These are phyloP conservation scores for Cucurbitaria berberidis DNA, from an alignment of 2,329 filamentous ascomycete genomes.

Conservation along the genomic window DNA sequence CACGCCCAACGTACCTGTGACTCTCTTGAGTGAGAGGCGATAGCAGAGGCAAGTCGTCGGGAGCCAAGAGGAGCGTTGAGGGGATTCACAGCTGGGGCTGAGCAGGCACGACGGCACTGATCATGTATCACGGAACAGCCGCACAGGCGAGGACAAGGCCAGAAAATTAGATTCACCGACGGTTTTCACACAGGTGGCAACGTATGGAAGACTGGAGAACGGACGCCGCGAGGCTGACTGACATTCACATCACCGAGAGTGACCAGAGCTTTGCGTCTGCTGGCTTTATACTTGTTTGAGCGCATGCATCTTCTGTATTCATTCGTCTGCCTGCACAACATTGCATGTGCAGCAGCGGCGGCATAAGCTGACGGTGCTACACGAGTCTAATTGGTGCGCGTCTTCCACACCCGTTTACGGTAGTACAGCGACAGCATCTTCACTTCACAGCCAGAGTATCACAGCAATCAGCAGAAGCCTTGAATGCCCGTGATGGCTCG, in stretches of 20 bases:
- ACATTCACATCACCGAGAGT: constrained; percentile 19
- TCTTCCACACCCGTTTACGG: constrained; percentile 3
- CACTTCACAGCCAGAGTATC: neutral
- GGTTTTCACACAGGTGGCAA: constrained; percentile 39
- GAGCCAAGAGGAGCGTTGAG: constrained; percentile 6
- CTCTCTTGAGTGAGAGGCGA: constrained; percentile 6
- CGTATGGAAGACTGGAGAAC: constrained; percentile 36
- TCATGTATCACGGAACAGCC: constrained; percentile 27
- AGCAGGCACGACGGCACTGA: constrained; percentile 29
- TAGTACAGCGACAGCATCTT: constrained; percentile 8
- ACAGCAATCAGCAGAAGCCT: constrained; percentile 68
- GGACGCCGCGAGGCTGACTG: constrained; percentile 26
- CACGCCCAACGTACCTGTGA: constrained; percentile 29
- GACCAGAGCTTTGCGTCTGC: constrained; percentile 19
- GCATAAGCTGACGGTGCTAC: constrained; percentile 8
- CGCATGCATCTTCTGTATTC: constrained; percentile 24
- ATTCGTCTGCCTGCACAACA: constrained; percentile 26
- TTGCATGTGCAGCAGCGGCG: constrained; percentile 15
- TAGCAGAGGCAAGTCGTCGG: constrained; percentile 1
- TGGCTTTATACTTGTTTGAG: constrained; percentile 18
- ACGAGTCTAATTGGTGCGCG: constrained; percentile 3
- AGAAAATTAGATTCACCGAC: constrained; percentile 42
- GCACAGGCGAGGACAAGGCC: constrained; percentile 27
- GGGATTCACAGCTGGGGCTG: constrained; percentile 7
- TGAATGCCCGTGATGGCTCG: constrained; percentile 70